phyloP scores from a whole-genome alignment of 306 rosid genomes.

The Inga leiocalycina region DNA sequence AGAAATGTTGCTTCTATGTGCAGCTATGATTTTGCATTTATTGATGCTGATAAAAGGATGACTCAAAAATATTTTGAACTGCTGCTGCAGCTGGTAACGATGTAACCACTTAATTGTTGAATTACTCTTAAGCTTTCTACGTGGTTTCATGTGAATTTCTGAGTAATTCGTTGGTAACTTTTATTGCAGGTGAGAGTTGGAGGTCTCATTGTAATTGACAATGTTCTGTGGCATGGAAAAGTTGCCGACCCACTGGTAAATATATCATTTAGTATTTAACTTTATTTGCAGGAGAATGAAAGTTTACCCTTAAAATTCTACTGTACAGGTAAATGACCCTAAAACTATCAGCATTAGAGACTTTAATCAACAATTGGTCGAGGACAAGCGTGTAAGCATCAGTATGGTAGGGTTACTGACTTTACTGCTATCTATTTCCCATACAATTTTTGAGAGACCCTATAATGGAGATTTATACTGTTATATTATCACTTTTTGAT shows the following conservation, averaged over 20 bases:
- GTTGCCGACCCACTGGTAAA: slow-evolving; percentile 84
- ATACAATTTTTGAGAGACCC: slow-evolving; percentile 15
- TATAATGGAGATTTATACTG: slow-evolving; percentile 18
- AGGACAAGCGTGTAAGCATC: slow-evolving; percentile 77
- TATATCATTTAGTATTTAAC: slow-evolving; percentile 4
- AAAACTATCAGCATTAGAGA: slow-evolving; percentile 79
- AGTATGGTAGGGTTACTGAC: slow-evolving; percentile 66
- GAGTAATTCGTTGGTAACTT: slow-evolving; percentile 15
- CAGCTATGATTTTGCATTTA: slow-evolving; percentile 94
- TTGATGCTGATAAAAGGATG: slow-evolving; percentile 96
- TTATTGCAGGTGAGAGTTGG: slow-evolving; percentile 77
- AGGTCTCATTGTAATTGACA: slow-evolving; percentile 85
- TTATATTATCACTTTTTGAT: slow-evolving; percentile 24
- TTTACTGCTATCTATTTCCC: slow-evolving; percentile 15
- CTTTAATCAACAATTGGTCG: slow-evolving; percentile 61
- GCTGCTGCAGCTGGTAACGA: slow-evolving; percentile 77
- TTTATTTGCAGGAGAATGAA: slow-evolving; percentile 26
- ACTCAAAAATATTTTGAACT: slow-evolving; percentile 73
- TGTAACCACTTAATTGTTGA: slow-evolving; percentile 16
- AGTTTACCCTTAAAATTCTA: slow-evolving; percentile 22
- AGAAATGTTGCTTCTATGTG: slow-evolving; percentile 29
- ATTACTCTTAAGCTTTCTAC: not conserved
- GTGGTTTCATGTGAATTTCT: slow-evolving; percentile 14
- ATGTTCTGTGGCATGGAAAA: slow-evolving; percentile 97
- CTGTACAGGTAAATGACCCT: slow-evolving; percentile 70